Base-by-base conservation (phyloP, 257 asterid genomes). In the Marsdenia floribunda region DNA sequence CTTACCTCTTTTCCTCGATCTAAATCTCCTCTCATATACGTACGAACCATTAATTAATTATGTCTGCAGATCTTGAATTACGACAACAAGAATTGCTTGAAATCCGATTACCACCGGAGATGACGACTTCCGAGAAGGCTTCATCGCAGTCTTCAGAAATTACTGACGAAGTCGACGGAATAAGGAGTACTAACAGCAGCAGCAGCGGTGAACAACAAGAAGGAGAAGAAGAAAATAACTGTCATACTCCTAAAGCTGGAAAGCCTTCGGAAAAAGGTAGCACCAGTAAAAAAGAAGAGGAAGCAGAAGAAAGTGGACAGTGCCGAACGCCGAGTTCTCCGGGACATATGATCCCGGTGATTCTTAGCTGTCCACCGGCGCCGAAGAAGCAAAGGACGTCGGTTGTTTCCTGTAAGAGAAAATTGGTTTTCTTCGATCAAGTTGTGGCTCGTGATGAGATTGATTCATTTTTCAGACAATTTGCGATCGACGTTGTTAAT, bases 311-410 rank as follows among this genome's bases (percentile, higher is more conserved):
- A 44, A 44, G 12, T 76, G 87, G 75, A 2, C 73, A 73, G 19
- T 89, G 85, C 71, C 85, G n/a, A 44, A 87, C 92, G 2, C 92
- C 90, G 11, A 83, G 72, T 76, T 87, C 88, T 7, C 81, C 89
- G 6, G 55, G 58, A 18, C 61, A 82, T 73, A 82, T 80, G 84
- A 87, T 89, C 75, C 90, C 96, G 0, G 37, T 80, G 66, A 35
- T 76, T 3, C 69, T 72, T 33, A 73, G 65, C 73, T 87, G 96
- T 63, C 96, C 92, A 52, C 91, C 96, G 35, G 88, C 96, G 71
- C 96, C 96, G 22, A 87, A 54, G 78, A 89, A 87, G 83, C 81
- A 77, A 59, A 76, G 33, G 15, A 79, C 83, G 79, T 52, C 73
- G 75, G 52, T 75, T 52, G 76, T 82, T 33, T 80, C 86, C 3